Conservation (phyloP, 2,329 filamentous ascomycete genomes). For the Scopulariopsis brevicaulis region DNA sequence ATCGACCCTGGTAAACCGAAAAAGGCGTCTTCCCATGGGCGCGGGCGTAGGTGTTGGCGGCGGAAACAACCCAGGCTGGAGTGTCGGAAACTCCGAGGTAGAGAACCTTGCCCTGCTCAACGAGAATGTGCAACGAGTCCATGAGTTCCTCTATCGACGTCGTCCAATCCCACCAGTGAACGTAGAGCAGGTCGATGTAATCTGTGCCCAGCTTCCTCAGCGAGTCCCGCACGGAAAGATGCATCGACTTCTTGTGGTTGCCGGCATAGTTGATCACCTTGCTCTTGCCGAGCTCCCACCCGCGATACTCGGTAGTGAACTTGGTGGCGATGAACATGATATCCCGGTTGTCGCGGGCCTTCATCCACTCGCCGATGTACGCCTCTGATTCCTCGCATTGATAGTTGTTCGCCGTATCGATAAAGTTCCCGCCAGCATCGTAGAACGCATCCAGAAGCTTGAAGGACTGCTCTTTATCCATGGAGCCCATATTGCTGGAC, state of each 20-base stretch:
- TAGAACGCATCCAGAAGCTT: slow-evolving; percentile 43
- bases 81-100: slow-evolving; percentile 28
- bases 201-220: slow-evolving; percentile 25
- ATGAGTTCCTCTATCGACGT: slow-evolving; percentile 29
- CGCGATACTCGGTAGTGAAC: slow-evolving; percentile 34
- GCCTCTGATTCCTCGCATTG: slow-evolving; percentile 36
- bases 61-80: slow-evolving; percentile 26
- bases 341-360: slow-evolving; percentile 27
- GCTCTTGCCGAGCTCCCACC: slow-evolving; percentile 8
- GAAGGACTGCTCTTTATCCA: slow-evolving; percentile 39
- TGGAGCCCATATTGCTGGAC: slow-evolving; percentile 30
- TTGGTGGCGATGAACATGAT: slow-evolving; percentile 36
- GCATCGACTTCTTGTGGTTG: slow-evolving; percentile 23
- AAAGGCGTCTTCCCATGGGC: slow-evolving; percentile 23
- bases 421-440: slow-evolving; percentile 47
- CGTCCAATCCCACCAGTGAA: slow-evolving; percentile 32
- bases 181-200: slow-evolving; percentile 24
- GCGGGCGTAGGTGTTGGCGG: slow-evolving; percentile 24
- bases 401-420: slow-evolving; percentile 44
- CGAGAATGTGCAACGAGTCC: slow-evolving; percentile 26
- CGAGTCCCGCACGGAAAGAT: slow-evolving; percentile 24
- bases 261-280: slow-evolving; percentile 24
- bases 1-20: slow-evolving; percentile 26
- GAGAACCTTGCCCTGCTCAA: slow-evolving; percentile 26
- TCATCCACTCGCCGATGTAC: slow-evolving; percentile 42